Evolutionary conservation across 495 filamentous ascomycete genomes (phyloP).

Genomic region (Talaromyces trachyspermus): DNA sequence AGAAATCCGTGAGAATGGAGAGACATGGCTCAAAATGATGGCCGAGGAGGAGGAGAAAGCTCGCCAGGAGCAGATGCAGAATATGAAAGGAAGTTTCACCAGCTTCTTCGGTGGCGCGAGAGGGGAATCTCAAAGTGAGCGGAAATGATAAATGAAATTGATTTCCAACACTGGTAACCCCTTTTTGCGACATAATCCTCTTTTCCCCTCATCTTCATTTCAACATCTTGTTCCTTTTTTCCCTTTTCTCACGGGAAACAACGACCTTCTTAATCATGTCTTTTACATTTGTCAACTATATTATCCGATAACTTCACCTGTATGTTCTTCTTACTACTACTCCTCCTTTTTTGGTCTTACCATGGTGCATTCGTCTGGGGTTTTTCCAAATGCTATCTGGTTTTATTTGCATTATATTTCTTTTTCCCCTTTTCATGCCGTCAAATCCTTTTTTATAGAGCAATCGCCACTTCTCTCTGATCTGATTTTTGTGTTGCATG

Average conservation of each 20-base stretch:
- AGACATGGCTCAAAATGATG: conserved; percentile 92
- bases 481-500: not conserved
- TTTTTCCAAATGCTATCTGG: not conserved
- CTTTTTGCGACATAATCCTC: not conserved
- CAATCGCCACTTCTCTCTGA: conserved; percentile 1
- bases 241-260: too few species aligned
- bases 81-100: conserved; percentile 62
- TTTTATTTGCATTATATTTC: not conserved
- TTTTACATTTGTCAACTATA: not conserved
- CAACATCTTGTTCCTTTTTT: too few species aligned
- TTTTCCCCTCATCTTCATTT: not conserved
- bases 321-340: not conserved
- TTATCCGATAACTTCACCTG: not conserved
- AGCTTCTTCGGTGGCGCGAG: conserved; percentile 41
- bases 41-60: conserved; percentile 75
- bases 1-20: conserved; percentile 84
- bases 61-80: conserved; percentile 83
- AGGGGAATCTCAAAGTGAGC: not conserved
- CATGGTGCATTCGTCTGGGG: not conserved
- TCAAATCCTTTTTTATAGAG: conserved; percentile 1
- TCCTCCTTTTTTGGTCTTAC: not conserved
- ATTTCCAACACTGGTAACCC: not conserved
- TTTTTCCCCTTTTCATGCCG: not conserved
- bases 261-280: not conserved
- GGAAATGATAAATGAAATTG: conserved; percentile 3